These are phyloP conservation scores for Antitrichia curtipendula DNA, from an alignment of 225 moss, liverwort and hornwort species.

Conservation along the genomic window DNA sequence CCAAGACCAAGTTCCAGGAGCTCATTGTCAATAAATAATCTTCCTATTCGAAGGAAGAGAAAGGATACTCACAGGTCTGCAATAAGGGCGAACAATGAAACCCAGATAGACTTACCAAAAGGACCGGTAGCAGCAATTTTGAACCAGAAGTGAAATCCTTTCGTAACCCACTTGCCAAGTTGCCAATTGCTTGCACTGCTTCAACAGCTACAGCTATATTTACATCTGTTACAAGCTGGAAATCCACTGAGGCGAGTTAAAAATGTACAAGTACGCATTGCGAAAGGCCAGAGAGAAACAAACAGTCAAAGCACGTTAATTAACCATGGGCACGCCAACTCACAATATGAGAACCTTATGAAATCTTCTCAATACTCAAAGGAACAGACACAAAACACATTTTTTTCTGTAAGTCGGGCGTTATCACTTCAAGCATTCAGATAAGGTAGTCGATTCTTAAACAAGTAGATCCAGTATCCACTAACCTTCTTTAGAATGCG, in stretches of 20 bases:
- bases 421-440: background rate
- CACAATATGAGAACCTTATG: background rate
- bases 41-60: background rate
- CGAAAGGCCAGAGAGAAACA: background rate
- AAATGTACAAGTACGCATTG: background rate
- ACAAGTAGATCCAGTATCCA: background rate
- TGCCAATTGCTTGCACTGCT: slow-evolving; percentile 95
- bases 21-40: background rate
- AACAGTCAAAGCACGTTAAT: background rate
- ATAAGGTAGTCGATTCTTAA: background rate
- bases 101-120: slow-evolving; percentile 37
- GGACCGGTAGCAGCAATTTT: slow-evolving; percentile 63
- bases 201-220: slow-evolving; percentile 97
- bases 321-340: background rate
- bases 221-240: slow-evolving; percentile 86
- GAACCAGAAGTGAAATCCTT: slow-evolving; percentile 87
- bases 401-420: background rate
- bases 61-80: background rate
- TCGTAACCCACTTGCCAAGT: slow-evolving; percentile 75
- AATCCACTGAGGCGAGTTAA: background rate
- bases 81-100: background rate
- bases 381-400: background rate
- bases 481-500: slow-evolving; percentile 73
- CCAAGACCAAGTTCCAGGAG: background rate
- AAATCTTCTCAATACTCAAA: background rate